phyloP scores from a whole-genome alignment of 345 rosid species.

The Eucalyptus erythrocorys region DNA sequence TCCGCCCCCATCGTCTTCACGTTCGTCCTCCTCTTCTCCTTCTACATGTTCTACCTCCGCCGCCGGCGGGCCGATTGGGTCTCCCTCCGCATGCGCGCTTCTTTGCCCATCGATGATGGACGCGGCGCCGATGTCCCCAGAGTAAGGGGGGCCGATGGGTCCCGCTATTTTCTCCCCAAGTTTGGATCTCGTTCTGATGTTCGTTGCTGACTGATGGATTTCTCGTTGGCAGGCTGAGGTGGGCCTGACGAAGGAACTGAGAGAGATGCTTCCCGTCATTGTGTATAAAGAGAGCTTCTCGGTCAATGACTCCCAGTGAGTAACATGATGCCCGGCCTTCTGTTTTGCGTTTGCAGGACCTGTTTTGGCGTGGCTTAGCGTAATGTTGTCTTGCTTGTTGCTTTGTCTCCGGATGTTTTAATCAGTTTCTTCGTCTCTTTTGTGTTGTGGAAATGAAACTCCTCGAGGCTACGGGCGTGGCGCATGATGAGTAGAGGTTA shows the following conservation, averaged over 20 bases:
- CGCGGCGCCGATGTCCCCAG: slow-evolving; percentile 2
- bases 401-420: not conserved
- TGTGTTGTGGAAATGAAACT: not conserved
- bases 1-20: slow-evolving; percentile 77
- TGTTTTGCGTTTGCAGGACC: not conserved
- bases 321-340: not conserved
- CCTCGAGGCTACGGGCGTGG: not conserved
- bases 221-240: slow-evolving; percentile 32
- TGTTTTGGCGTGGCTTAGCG: not conserved
- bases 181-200: not conserved
- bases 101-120: not conserved
- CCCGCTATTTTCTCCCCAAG: not conserved
- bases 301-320: slow-evolving; percentile 67
- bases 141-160: slow-evolving; percentile 7
- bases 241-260: slow-evolving; percentile 77
- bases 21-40: slow-evolving; percentile 61
- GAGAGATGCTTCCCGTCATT: slow-evolving; percentile 88
- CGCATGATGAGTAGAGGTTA: not conserved
- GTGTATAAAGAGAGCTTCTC: slow-evolving; percentile 76
- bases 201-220: not conserved
- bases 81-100: slow-evolving; percentile 47
- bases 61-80: slow-evolving; percentile 54
- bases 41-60: slow-evolving; percentile 75
- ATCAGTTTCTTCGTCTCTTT: not conserved
- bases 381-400: not conserved